Evolutionary conservation across 2,329 filamentous ascomycete genomes (phyloP).

Genomic region (Ceratocystis huliohia): DNA sequence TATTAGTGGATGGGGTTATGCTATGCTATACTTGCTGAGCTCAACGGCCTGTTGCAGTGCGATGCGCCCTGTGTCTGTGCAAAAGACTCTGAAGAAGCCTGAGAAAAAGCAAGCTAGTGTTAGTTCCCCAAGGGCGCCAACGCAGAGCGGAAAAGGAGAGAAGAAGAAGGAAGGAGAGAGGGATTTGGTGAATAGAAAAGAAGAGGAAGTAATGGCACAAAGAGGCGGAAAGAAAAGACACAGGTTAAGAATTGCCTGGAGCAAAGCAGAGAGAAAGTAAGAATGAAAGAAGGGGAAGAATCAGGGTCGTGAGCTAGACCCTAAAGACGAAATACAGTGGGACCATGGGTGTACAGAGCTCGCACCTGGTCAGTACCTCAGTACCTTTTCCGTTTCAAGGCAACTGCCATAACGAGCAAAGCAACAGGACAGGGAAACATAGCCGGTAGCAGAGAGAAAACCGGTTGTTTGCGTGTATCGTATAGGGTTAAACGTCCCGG

Average conservation of each 20-base stretch:
- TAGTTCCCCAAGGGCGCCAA: not conserved
- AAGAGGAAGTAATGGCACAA: conserved; percentile 3
- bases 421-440: not conserved
- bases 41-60: not conserved
- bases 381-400: not conserved
- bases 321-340: no score
- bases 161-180: not conserved
- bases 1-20: conserved; percentile 5
- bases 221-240: not conserved
- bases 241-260: not conserved
- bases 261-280: not conserved
- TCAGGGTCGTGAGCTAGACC: no score
- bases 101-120: not conserved
- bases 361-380: no score
- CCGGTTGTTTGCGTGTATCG: no score
- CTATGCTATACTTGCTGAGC: not conserved
- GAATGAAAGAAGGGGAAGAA: not conserved
- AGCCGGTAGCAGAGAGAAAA: not conserved
- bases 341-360: not conserved
- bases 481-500: no score
- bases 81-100: not conserved
- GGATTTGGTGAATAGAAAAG: not conserved
- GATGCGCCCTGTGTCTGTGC: not conserved
- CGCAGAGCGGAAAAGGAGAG: not conserved
- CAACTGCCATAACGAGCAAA: not conserved